Evolutionary conservation across 768 basidiomycete genomes (phyloP).

Genomic region (Pholiota microspora): DNA sequence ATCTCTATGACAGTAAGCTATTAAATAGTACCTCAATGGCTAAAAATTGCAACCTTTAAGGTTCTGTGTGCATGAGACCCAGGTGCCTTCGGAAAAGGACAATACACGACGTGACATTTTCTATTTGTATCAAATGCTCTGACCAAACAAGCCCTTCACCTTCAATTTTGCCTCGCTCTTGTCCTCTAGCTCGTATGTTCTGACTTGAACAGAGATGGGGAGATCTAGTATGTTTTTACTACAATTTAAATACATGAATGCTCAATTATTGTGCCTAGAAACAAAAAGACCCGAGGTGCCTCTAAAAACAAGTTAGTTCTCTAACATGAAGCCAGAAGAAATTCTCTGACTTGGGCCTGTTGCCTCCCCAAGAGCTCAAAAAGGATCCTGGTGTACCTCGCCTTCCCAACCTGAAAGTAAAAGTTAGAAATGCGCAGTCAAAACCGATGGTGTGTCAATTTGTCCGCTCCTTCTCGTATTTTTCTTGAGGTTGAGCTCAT

Average conservation of each 20-base stretch:
- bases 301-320: constrained; percentile 36
- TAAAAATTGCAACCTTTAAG: too few relatives aligned
- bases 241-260: neutral
- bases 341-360: neutral
- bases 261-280: constrained; percentile 25
- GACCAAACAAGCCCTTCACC: too few relatives aligned
- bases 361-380: constrained; percentile 58
- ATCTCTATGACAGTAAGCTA: too few relatives aligned
- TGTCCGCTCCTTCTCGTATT: too few relatives aligned
- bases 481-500: neutral
- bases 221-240: constrained; percentile 19
- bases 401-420: constrained; percentile 68
- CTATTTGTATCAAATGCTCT: too few relatives aligned
- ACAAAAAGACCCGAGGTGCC: constrained; percentile 38
- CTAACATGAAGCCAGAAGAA: neutral
- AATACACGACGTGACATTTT: too few relatives aligned
- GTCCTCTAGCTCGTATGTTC: too few relatives aligned
- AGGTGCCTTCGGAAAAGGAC: too few relatives aligned
- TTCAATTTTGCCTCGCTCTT: too few relatives aligned
- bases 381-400: constrained; percentile 90
- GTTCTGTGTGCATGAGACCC: too few relatives aligned
- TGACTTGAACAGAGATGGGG: too few relatives aligned
- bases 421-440: constrained; percentile 47
- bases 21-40: too few relatives aligned
- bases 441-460: constrained; percentile 39